A percentile compares a stretch with the other conserved stretches of the same genome.
These are phyloP conservation scores for Prunus fruticosa DNA, from an alignment of 306 rosid species.

Conservation along the genomic window DNA sequence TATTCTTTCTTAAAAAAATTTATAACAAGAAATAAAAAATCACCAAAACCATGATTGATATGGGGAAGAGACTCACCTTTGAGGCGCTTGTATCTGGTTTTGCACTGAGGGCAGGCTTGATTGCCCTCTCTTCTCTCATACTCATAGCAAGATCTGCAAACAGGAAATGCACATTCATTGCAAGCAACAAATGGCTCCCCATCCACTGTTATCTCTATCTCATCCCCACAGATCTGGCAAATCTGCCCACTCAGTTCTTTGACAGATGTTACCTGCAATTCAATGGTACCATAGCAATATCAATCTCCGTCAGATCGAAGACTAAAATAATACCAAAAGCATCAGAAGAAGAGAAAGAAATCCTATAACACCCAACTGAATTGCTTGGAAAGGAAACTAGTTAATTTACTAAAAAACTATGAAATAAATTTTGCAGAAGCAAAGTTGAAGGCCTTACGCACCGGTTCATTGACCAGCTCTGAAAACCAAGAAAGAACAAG, in stretches of 20 bases:
- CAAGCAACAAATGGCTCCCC: slow-evolving; percentile 92
- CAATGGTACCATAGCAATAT: slow-evolving; percentile 1
- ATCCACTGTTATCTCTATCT: slow-evolving; percentile 65
- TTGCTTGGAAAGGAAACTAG: not conserved
- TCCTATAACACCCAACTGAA: not conserved
- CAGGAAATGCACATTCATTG: slow-evolving; percentile 95
- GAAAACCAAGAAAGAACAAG: slow-evolving; percentile 17
- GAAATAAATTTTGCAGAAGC: not conserved
- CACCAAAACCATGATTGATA: not conserved
- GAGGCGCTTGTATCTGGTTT: slow-evolving; percentile 81
- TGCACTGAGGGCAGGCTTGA: slow-evolving; percentile 90
- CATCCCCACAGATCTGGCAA: slow-evolving; percentile 98
- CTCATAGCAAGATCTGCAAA: slow-evolving; percentile 87
- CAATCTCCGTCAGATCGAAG: slow-evolving; percentile 21
- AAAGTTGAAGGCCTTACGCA: slow-evolving; percentile 8
- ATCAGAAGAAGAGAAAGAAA: not conserved
- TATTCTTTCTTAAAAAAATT: not conserved
- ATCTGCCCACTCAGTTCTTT: slow-evolving; percentile 77
- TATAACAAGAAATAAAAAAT: not conserved
- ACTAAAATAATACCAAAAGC: not conserved
- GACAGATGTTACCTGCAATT: slow-evolving; percentile 64
- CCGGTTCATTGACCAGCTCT: slow-evolving; percentile 29
- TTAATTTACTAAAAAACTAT: not conserved
- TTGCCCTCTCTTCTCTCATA: slow-evolving; percentile 95
- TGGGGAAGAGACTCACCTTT: slow-evolving; percentile 44